Conservation (phyloP, 352 stramenopile species). For the Globisporangium camurandrum region DNA sequence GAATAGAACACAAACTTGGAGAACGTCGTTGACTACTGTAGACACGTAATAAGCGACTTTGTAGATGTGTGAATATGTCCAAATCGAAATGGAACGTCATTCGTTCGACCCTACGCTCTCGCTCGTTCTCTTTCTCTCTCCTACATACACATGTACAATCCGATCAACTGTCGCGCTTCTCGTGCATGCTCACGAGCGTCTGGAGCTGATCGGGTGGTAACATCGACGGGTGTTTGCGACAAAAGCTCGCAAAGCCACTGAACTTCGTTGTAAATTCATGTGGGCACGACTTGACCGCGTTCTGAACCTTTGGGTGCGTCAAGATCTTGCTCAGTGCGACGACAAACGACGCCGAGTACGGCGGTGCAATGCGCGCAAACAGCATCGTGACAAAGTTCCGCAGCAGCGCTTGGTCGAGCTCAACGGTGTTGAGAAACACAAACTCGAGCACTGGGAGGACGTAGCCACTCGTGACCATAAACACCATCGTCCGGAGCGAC, state of each 20-base stretch:
- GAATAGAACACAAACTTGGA: too few relatives aligned
- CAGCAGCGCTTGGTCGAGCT: conserved; percentile 77
- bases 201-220: conserved; percentile 64
- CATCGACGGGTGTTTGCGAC: conserved; percentile 51
- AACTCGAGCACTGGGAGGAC: conserved; percentile 82
- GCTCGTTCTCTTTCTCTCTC: too few relatives aligned
- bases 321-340: conserved; percentile 62
- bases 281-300: conserved; percentile 73
- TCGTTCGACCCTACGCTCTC: too few relatives aligned
- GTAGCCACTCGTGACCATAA: conserved; percentile 84
- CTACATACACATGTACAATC: not conserved
- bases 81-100: too few relatives aligned
- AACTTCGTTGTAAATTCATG: conserved; percentile 73
- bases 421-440: conserved; percentile 66
- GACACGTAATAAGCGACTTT: too few relatives aligned
- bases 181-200: conserved; percentile 37
- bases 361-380: conserved; percentile 59
- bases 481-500: conserved; percentile 79
- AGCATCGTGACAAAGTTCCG: conserved; percentile 83
- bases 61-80: too few relatives aligned
- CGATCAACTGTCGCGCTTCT: conserved; percentile 12
- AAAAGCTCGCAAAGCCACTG: conserved; percentile 53
- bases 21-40: too few relatives aligned
- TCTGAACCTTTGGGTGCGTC: conserved; percentile 80
- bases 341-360: conserved; percentile 75